Percentiles rank a stretch among this genome's conserved stretches.
Evolutionary conservation across 768 basidiomycete species (phyloP).

Genomic region (Russula olivacea): DNA sequence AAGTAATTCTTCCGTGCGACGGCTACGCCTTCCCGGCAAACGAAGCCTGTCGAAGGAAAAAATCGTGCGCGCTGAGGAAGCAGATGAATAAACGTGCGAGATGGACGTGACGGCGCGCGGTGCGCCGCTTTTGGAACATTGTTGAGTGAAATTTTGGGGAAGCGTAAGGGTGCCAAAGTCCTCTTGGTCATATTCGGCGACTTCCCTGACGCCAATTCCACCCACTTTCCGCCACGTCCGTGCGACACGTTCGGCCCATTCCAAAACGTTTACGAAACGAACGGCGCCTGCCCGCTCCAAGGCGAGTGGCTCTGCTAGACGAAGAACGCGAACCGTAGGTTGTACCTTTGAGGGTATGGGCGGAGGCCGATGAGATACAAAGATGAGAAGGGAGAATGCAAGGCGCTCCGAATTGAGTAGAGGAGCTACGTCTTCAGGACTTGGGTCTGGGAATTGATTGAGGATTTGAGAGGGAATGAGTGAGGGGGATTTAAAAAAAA

Average conservation of each 20-base stretch:
- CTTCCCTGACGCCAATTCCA: slow-evolving; percentile 29
- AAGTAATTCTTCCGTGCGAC: slow-evolving; percentile 13
- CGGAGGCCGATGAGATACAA: slow-evolving; percentile 35
- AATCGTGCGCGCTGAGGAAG: neutral
- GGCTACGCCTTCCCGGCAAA: slow-evolving; percentile 10
- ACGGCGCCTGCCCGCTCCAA: slow-evolving; percentile 33
- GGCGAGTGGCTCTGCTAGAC: slow-evolving; percentile 32
- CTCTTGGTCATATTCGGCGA: slow-evolving; percentile 28
- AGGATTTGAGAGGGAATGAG: neutral
- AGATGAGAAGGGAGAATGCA: slow-evolving; percentile 35
- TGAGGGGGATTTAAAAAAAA: neutral
- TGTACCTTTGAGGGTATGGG: slow-evolving; percentile 28
- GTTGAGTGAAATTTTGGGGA: slow-evolving; percentile 24
- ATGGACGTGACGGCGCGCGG: slow-evolving; percentile 1
- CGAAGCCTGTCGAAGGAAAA: neutral
- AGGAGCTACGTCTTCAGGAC: slow-evolving; percentile 31
- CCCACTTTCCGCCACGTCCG: slow-evolving; percentile 35
- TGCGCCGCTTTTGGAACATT: slow-evolving; percentile 5
- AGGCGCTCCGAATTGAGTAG: slow-evolving; percentile 34
- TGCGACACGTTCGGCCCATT: slow-evolving; percentile 38
- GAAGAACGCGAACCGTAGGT: slow-evolving; percentile 35
- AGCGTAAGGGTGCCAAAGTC: slow-evolving; percentile 27
- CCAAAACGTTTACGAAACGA: slow-evolving; percentile 35
- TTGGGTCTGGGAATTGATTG: slow-evolving; percentile 7
- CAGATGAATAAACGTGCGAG: neutral